These are phyloP conservation scores for Urochloa ruziziensis DNA, from an alignment of 176 grass and related monocot genomes.

Conservation along the genomic window DNA sequence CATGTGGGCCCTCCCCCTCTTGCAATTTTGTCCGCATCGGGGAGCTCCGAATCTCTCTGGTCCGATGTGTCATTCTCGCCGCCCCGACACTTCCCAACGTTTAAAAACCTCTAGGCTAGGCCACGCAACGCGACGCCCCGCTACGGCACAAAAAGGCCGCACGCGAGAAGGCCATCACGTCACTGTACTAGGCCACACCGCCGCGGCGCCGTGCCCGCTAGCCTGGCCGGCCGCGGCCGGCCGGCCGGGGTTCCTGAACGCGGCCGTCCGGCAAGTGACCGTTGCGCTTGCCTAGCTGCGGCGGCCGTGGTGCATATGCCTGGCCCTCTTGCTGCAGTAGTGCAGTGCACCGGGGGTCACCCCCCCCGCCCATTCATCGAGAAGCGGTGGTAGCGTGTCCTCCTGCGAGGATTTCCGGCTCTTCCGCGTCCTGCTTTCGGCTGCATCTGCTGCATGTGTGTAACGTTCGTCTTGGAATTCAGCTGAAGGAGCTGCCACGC, in stretches of 20 bases:
- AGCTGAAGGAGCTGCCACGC: neutral
- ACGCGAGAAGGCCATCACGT: neutral
- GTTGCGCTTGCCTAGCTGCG: conserved; percentile 3
- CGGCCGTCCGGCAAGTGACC: neutral
- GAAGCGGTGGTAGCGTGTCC: neutral
- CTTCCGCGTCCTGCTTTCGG: neutral
- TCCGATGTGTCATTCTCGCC: conserved; percentile 32
- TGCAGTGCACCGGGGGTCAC: neutral
- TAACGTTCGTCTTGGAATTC: neutral
- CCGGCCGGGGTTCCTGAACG: neutral
- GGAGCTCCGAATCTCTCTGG: neutral
- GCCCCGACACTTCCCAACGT: conserved; percentile 32
- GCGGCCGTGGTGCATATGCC: neutral
- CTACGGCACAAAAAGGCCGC: conserved; percentile 9
- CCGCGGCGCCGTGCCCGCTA: neutral
- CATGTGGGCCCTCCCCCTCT: neutral
- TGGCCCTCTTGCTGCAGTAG: neutral
- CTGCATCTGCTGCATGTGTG: neutral
- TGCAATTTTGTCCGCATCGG: conserved; percentile 10
- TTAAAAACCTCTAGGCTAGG: neutral
- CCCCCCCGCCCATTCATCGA: neutral
- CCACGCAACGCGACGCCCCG: neutral
- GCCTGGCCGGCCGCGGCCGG: neutral
- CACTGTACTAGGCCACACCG: neutral
- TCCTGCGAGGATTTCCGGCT: neutral